Percentiles rank a stretch among this genome's conserved stretches.
Evolutionary conservation across 495 filamentous ascomycete genomes (phyloP).

Genomic region (Talaromyces nanjingensis): DNA sequence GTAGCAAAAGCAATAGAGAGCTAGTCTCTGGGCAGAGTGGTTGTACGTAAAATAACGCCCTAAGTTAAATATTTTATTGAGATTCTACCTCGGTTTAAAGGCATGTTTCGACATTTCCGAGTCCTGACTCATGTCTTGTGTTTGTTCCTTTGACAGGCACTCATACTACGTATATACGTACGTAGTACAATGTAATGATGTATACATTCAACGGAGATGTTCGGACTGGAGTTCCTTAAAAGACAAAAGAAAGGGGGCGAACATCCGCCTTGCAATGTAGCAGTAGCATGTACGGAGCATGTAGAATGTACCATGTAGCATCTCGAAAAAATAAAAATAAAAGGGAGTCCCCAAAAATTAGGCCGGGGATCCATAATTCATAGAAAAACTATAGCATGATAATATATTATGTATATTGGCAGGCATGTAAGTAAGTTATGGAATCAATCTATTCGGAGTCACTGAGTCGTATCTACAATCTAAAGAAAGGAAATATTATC

Average conservation of each 20-base stretch:
- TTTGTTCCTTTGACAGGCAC: not conserved
- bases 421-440: not conserved
- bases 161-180: not conserved
- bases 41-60: not conserved
- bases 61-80: not conserved
- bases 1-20: not conserved
- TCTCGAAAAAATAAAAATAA: not conserved
- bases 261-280: not conserved
- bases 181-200: not conserved
- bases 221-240: not conserved
- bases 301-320: not conserved
- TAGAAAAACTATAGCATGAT: not conserved
- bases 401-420: not conserved
- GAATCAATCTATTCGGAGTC: not conserved
- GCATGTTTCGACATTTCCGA: not conserved
- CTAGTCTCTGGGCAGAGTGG: not conserved
- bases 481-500: not conserved
- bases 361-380: not conserved
- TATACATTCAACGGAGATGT: not conserved
- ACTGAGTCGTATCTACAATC: not conserved
- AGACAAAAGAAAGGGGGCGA: not conserved
- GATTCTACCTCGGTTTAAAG: not conserved
- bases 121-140: not conserved
- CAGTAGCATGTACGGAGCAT: not conserved
- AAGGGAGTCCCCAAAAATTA: not conserved